These are phyloP conservation scores for Trichosanthes truncata DNA, from an alignment of 306 rosid genomes.

Conservation along the genomic window DNA sequence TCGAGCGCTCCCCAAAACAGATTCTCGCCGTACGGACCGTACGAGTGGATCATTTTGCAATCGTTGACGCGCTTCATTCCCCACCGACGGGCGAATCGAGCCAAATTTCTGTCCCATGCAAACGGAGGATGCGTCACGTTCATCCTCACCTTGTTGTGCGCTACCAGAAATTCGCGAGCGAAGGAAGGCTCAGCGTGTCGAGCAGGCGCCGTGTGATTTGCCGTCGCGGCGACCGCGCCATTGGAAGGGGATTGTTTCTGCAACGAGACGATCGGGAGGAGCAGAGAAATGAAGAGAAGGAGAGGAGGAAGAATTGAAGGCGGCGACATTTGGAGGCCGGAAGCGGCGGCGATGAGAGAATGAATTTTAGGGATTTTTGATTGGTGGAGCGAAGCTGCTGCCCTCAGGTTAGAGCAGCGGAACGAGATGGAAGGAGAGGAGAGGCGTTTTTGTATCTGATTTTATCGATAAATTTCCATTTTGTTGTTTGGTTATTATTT, in stretches of 20 bases:
- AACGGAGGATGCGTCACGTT: background rate
- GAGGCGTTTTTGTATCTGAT: background rate
- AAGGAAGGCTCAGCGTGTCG: background rate
- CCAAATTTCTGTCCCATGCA: constrained; percentile 37
- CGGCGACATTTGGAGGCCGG: background rate
- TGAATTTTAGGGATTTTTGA: background rate
- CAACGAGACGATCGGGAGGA: background rate
- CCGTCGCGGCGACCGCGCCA: background rate
- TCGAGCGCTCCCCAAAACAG: constrained; percentile 34
- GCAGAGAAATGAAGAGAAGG: background rate
- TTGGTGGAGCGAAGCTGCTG: background rate
- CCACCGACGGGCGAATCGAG: constrained; percentile 23
- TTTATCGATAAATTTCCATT: background rate
- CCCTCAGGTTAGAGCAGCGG: background rate
- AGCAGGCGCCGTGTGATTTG: background rate
- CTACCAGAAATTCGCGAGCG: constrained; percentile 29
- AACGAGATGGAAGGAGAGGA: background rate
- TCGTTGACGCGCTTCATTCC: constrained; percentile 16
- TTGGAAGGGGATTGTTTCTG: background rate
- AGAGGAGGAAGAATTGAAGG: background rate
- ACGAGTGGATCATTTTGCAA: constrained; percentile 36
- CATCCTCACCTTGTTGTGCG: constrained; percentile 42
- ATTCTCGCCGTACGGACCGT: constrained; percentile 41
- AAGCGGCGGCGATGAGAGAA: background rate
- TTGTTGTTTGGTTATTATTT: background rate